phyloP scores from a whole-genome alignment of 2,329 filamentous ascomycete species.

The Pseudogymnoascus pannorum region DNA sequence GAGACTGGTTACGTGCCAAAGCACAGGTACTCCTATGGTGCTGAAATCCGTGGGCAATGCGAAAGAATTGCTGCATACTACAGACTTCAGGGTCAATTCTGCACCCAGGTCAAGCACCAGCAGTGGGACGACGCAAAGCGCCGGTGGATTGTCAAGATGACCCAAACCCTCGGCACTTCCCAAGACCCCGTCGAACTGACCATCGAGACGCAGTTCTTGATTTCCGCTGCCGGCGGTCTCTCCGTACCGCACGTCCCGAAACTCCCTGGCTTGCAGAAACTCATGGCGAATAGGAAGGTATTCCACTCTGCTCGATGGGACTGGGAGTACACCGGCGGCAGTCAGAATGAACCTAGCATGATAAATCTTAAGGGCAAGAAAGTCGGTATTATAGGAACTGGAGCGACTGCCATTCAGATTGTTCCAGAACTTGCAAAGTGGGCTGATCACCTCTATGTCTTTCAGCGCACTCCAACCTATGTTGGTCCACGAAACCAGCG shows the following conservation, averaged over 20 bases:
- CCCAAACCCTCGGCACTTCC: too few relatives aligned
- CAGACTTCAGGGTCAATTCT: too few relatives aligned
- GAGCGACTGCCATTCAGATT: constrained; percentile 23
- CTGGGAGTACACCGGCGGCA: constrained; percentile 35
- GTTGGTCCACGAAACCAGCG: constrained; percentile 35
- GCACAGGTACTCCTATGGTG: constrained; percentile 15
- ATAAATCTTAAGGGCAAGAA: constrained; percentile 24
- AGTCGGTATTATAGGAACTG: constrained; percentile 25
- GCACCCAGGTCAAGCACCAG: too few relatives aligned
- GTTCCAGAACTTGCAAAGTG: constrained; percentile 37
- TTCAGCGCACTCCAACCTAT: constrained; percentile 46
- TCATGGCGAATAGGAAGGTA: constrained; percentile 24
- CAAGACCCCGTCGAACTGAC: too few relatives aligned
- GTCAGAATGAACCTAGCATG: constrained; percentile 24
- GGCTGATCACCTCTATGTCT: constrained; percentile 45
- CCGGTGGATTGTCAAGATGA: too few relatives aligned
- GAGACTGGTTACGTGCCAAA: constrained; percentile 52
- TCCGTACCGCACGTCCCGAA: too few relatives aligned
- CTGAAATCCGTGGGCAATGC: too few relatives aligned
- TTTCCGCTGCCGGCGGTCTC: too few relatives aligned
- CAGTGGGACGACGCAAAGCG: too few relatives aligned
- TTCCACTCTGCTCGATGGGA: constrained; percentile 41
- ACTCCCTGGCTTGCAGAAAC: too few relatives aligned
- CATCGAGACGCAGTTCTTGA: too few relatives aligned
- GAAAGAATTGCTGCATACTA: too few relatives aligned